phyloP scores from a whole-genome alignment of 1,284 basidiomycete species.

The Sanghuangporus weigelae region DNA sequence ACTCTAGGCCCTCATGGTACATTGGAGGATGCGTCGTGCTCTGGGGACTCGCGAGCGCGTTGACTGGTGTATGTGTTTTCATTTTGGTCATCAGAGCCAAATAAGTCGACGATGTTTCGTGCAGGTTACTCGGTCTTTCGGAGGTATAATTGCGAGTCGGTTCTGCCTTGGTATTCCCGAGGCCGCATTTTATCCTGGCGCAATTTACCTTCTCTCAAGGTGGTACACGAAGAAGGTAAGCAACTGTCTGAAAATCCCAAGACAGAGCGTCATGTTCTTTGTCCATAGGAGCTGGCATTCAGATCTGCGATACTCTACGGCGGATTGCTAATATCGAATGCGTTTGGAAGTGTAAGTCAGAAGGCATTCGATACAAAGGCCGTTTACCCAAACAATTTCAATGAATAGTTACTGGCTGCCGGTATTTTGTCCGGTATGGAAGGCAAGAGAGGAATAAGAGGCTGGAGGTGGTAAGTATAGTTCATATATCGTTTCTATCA shows the following conservation, averaged over 20 bases:
- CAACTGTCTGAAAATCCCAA: constrained; percentile 3
- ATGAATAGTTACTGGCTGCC: constrained; percentile 54
- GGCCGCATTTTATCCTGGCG: constrained; percentile 23
- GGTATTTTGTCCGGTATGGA: constrained; percentile 69
- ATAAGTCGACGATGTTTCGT: not conserved
- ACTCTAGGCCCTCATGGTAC: constrained; percentile 52
- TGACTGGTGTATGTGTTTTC: constrained; percentile 48
- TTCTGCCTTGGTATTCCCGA: constrained; percentile 62
- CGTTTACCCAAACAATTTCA: constrained; percentile 7
- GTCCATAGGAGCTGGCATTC: constrained; percentile 53
- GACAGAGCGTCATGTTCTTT: constrained; percentile 51
- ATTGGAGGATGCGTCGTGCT: constrained; percentile 55
- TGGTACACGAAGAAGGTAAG: constrained; percentile 29
- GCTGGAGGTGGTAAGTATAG: constrained; percentile 58
- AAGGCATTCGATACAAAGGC: not conserved
- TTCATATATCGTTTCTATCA: not conserved
- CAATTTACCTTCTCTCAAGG: constrained; percentile 21
- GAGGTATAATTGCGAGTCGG: constrained; percentile 53
- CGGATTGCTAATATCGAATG: constrained; percentile 69
- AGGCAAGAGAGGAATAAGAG: constrained; percentile 57
- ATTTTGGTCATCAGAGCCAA: not conserved
- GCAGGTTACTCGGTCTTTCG: constrained; percentile 50
- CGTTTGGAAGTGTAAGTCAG: constrained; percentile 59
- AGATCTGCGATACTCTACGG: constrained; percentile 66
- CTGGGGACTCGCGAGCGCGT: constrained; percentile 58